Base-by-base conservation (phyloP, 2,329 filamentous ascomycete genomes). In the Eutypa lata region DNA sequence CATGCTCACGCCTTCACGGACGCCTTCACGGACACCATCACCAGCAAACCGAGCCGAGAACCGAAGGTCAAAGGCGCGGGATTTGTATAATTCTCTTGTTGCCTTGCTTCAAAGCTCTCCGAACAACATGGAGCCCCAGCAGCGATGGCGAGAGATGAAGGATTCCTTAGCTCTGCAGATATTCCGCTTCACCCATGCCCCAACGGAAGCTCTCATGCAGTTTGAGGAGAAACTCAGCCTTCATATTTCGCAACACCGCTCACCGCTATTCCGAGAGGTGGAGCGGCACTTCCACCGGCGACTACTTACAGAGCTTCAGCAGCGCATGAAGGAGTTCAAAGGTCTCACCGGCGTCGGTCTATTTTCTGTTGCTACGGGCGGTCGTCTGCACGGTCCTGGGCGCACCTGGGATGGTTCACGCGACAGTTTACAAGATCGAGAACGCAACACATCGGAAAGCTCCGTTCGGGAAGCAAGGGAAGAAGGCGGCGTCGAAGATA, bases 401-500 rank as follows among this genome's bases (percentile, higher is more conserved):
- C 71, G 72, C 24, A 61, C 65, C 7, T 67, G 70, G 58, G 71
- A 74, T 35, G 58, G 61, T 24, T 58, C 54, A 18, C 58, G 66
- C 38, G 65, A 69, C 52, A 58, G 58, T 19, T 44, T 52, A 7
- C 59, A 61, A 52, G 68, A 72, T 37, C 52, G 68, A 47, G 54
- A 61, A 50, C 54, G 54, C 52, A 55, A 60, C 43, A 42, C 59
- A 24, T 49, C 61, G 33, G 70, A 75, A 52, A 64, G 62, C 19
- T 61, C 63, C 4, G 62, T 62, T 54, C 73, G 72, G 10, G 75
- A 78, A 51, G 68, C 70, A 8, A 74, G 78, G 43, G 79, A 82
- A 48, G 80, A 83, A 47, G 76, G 73, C 43, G 76, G 78, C 33
- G 64, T 89, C 37, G 77, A 80, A 43, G 86, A 91, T 53, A 83